Base-by-base conservation (phyloP, 2,329 filamentous ascomycete species). In the Phyllosticta capitalensis region DNA sequence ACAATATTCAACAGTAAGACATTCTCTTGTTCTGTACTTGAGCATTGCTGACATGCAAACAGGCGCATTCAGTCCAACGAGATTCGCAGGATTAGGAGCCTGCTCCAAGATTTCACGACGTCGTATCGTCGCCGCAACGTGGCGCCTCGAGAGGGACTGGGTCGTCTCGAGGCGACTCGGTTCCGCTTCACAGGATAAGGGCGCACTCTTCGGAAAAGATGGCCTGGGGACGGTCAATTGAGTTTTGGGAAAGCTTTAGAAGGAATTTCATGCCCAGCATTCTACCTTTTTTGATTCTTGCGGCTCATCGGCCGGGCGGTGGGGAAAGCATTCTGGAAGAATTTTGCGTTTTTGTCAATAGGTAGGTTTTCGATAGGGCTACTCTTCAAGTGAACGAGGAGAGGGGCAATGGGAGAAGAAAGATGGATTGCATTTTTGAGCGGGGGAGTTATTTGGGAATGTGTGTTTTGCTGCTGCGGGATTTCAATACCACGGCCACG, bases 61-160 rank as follows among this genome's bases (percentile, higher is more conserved):
- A 65, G 64, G 53, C 87, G 85, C 67, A 83, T 96, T 20, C 78
- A 83, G 54, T 79, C 81, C 53, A 83, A 82, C 26, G 83, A 88
- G 62, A 84, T 90, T 50, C 81, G 90, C 61, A 91, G 91, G 75
- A 90, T 96, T 58, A 83, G 92, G 45, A 86, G 83, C 24, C 79
- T 96, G 33, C 80, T 99, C 60, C 94, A 97, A 75, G 95, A 99
- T 74, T 99, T 99, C 71, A 97, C 94, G 22, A 95, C 92, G 71
- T 89, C 86, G 28, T 99, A 99, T 73, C 85, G 95, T 55, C 82
- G 95, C 69, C 83, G 95, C 63, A 96, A 99, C 69, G 89, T 99
- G 53, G 92, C 94, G n/a, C 94, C 94, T 6, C 80, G 92, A 62
- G 92, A 97, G 70, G 92, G 92, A 0, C 78, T 97, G 50, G 92